Conservation (phyloP, 768 basidiomycete species). For the Tylopilus subfusipes region DNA sequence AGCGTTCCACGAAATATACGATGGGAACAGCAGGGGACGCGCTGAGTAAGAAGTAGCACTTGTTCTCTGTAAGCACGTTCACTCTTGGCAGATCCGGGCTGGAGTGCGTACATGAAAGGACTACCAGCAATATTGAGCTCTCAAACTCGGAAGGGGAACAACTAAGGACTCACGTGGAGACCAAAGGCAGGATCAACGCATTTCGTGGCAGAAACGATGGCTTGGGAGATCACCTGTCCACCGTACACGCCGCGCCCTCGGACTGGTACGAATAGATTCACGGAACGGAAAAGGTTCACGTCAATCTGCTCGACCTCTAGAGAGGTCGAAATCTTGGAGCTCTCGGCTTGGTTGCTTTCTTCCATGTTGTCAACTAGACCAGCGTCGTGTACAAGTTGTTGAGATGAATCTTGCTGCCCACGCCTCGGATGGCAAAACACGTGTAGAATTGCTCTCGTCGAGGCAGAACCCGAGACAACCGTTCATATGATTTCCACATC, state of each 20-base stretch:
- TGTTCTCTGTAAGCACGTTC: constrained; percentile 8
- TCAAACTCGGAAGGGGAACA: neutral
- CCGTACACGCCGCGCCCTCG: constrained; percentile 76
- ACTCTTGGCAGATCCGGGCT: neutral
- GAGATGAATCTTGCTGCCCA: no score
- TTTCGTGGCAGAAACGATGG: constrained; percentile 75
- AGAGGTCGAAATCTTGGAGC: constrained; percentile 65
- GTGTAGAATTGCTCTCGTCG: no score
- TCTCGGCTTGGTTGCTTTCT: constrained; percentile 50
- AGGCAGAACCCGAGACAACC: neutral
- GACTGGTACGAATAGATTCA: constrained; percentile 61
- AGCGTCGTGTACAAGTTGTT: neutral
- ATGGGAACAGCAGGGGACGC: constrained; percentile 73
- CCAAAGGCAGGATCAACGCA: constrained; percentile 62
- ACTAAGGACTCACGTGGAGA: constrained; percentile 58
- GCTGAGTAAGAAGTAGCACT: constrained; percentile 82
- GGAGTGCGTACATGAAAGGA: constrained; percentile 61
- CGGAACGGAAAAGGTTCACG: constrained; percentile 73
- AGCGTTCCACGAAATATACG: constrained; percentile 71
- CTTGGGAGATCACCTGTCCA: constrained; percentile 88
- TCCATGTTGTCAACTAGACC: constrained; percentile 26
- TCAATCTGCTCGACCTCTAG: constrained; percentile 80
- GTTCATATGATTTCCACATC: constrained; percentile 78
- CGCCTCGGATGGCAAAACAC: no score
- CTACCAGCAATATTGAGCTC: constrained; percentile 31